These are phyloP conservation scores for Cucurbita pepo DNA, from an alignment of 306 rosid genomes.

Conservation along the genomic window DNA sequence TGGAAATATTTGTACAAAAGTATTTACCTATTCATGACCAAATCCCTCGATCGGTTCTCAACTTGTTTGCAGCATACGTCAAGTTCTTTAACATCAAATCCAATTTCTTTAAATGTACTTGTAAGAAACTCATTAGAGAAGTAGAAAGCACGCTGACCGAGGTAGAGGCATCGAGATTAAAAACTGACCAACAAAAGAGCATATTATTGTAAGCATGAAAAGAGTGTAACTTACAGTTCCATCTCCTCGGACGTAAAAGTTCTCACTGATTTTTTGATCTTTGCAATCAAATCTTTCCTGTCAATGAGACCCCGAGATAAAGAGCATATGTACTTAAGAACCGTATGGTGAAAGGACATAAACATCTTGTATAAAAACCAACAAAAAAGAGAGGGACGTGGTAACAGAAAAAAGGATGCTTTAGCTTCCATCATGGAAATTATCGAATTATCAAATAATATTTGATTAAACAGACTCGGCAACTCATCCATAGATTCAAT, in stretches of 20 bases:
- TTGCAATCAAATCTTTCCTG: constrained; percentile 78
- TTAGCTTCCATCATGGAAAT: background rate
- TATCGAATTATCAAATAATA: too few relatives aligned
- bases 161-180: constrained; percentile 5
- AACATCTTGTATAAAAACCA: background rate
- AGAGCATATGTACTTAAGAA: background rate
- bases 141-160: constrained; percentile 80
- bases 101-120: constrained; percentile 60
- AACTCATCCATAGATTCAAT: too few relatives aligned
- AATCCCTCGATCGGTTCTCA: constrained; percentile 72
- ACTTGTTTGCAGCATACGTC: constrained; percentile 84
- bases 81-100: constrained; percentile 54
- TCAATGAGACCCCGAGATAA: constrained; percentile 1
- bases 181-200: constrained; percentile 4
- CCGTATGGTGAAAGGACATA: background rate
- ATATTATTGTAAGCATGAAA: background rate
- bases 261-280: constrained; percentile 81
- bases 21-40: constrained; percentile 72
- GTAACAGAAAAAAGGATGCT: background rate
- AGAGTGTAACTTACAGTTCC: constrained; percentile 65
- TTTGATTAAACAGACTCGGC: too few relatives aligned
- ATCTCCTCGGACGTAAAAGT: constrained; percentile 83
- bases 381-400: background rate
- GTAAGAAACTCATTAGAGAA: constrained; percentile 76
- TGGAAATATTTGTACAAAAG: background rate